Evolutionary conservation across 2,329 filamentous ascomycete species (phyloP).

Genomic region (Ilyonectria sp.): DNA sequence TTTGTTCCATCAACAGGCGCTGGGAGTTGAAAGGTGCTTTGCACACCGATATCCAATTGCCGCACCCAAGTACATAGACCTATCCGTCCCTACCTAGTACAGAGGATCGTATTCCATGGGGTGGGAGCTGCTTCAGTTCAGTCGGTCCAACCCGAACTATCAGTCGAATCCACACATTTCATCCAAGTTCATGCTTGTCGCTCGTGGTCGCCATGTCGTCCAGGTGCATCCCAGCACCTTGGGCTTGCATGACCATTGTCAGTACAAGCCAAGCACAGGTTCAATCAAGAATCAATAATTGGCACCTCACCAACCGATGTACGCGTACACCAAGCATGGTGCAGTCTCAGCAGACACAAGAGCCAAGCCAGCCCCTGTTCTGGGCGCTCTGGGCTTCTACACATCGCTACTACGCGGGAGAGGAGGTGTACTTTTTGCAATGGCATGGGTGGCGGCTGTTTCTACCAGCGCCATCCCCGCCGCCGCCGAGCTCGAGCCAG

Average conservation of each 20-base stretch:
- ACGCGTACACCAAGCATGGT: background rate
- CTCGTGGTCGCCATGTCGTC: background rate
- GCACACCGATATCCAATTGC: background rate
- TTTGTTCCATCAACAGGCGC: background rate
- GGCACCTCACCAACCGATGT: background rate
- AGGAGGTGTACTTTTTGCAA: background rate
- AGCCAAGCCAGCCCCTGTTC: background rate
- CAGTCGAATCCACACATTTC: background rate
- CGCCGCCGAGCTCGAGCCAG: slow-evolving; percentile 3
- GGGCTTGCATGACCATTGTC: background rate
- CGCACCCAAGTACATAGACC: background rate
- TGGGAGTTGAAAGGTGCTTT: background rate
- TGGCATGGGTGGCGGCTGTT: background rate
- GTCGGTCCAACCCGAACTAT: background rate
- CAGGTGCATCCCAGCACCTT: background rate
- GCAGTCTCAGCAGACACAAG: background rate
- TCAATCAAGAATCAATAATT: background rate
- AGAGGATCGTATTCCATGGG: background rate
- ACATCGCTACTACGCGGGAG: background rate
- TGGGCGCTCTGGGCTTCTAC: background rate
- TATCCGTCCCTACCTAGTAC: background rate
- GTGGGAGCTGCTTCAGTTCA: background rate
- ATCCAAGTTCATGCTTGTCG: background rate
- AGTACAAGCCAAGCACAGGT: background rate
- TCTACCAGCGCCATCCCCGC: background rate